A percentile compares a stretch with the other conserved stretches of the same genome.
Evolutionary conservation across 164 flowering plant genomes (phyloP).

Genomic region (Aristolochia californica): DNA sequence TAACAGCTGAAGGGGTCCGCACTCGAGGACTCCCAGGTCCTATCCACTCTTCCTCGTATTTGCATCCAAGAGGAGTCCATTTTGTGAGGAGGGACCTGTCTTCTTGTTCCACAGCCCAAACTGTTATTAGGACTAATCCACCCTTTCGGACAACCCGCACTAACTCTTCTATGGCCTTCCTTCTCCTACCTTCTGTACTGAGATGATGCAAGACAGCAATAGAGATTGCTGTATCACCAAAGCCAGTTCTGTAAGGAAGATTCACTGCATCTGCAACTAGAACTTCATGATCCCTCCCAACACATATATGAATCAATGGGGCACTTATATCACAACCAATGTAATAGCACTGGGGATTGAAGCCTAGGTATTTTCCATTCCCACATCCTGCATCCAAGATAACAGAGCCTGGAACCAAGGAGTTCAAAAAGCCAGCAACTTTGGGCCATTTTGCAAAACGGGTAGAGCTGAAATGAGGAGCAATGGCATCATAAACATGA

Average conservation of each 20-base stretch:
- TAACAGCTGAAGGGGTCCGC: conserved; percentile 30
- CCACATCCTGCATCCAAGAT: conserved; percentile 93
- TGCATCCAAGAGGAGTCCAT: conserved; percentile 78
- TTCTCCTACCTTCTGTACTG: conserved; percentile 78
- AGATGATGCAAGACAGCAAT: conserved; percentile 93
- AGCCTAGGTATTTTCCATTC: conserved; percentile 89
- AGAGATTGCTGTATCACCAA: conserved; percentile 92
- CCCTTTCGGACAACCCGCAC: conserved; percentile 72
- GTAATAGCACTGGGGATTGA: conserved; percentile 57
- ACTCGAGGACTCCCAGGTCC: conserved; percentile 68
- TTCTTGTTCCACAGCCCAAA: conserved; percentile 97
- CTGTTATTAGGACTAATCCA: conserved; percentile 82
- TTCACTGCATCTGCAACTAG: conserved; percentile 92
- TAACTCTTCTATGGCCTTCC: conserved; percentile 72
- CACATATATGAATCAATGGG: conserved; percentile 66
- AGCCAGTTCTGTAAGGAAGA: conserved; percentile 75
- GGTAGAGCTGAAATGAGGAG: conserved; percentile 95
- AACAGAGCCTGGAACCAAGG: conserved; percentile 57
- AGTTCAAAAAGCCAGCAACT: conserved; percentile 61
- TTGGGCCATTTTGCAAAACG: conserved; percentile 97
- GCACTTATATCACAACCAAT: conserved; percentile 91
- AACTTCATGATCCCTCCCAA: conserved; percentile 72
- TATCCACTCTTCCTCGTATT: conserved; percentile 78
- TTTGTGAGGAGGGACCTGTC: conserved; percentile 55
- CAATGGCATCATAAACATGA: conserved; percentile 91